Percentiles rank a stretch among this genome's conserved stretches.
Evolutionary conservation across 1,284 basidiomycete species (phyloP).

Genomic region (Trametes sp.): DNA sequence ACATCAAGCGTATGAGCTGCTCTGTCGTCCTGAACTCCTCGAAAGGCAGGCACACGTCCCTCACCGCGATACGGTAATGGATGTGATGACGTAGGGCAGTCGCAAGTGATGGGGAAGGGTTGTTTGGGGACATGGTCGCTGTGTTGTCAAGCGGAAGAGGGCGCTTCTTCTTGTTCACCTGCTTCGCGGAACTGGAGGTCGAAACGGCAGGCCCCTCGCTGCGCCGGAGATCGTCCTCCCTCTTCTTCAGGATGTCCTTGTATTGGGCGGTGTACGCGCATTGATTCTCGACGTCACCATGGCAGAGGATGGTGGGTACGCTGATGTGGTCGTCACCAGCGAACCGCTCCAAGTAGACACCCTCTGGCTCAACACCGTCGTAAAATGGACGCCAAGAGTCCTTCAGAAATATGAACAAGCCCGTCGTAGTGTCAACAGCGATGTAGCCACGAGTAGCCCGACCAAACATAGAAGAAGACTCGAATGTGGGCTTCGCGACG

Average conservation of each 20-base stretch:
- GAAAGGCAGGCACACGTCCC: conserved; percentile 16
- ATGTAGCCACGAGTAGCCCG: conserved; percentile 12
- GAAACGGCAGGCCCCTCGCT: no score
- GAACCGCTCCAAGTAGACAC: conserved; percentile 3
- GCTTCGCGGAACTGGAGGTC: neutral
- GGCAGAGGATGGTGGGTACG: conserved; percentile 10
- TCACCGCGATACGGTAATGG: conserved; percentile 16
- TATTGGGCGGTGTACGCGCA: neutral
- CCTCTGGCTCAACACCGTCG: conserved; percentile 7
- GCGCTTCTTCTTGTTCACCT: neutral
- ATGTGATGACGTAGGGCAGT: conserved; percentile 2
- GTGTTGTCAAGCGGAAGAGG: neutral
- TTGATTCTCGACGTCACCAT: conserved; percentile 9
- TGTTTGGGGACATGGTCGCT: neutral
- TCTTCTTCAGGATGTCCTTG: neutral
- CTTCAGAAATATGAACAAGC: conserved; percentile 19
- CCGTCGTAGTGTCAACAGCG: conserved; percentile 13
- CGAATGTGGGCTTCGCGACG: conserved; percentile 8
- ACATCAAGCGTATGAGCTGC: conserved; percentile 8
- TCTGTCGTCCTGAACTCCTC: conserved; percentile 4
- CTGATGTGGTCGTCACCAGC: neutral
- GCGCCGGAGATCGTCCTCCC: neutral
- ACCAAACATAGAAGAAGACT: conserved; percentile 2
- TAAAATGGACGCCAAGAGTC: conserved; percentile 20
- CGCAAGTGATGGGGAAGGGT: neutral